A percentile compares a stretch with the other conserved stretches of the same genome.
phyloP scores from a whole-genome alignment of 306 rosid species.

The Glycine latifolia region DNA sequence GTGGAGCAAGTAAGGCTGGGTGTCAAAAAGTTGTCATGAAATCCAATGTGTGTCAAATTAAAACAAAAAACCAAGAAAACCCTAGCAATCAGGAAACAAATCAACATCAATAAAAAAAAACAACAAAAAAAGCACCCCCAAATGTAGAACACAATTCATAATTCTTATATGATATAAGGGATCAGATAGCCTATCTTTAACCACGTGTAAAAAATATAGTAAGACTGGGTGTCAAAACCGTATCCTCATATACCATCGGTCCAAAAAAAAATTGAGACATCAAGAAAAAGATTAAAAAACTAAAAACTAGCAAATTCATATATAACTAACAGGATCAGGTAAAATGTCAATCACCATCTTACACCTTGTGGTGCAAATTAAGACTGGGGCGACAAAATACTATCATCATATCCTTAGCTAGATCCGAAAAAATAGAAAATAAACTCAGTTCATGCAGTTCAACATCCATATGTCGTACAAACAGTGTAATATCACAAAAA shows the following conservation, averaged over 20 bases:
- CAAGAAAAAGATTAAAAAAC: too few relatives aligned
- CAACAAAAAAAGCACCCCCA: background rate
- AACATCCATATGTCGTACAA: background rate
- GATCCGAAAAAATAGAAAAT: too few relatives aligned
- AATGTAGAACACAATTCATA: background rate
- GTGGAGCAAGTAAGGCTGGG: conserved; percentile 50
- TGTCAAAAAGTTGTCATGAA: conserved; percentile 46
- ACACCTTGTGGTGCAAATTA: conserved; percentile 66
- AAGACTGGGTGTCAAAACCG: conserved; percentile 55
- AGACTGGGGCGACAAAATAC: conserved; percentile 89
- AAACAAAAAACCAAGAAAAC: background rate
- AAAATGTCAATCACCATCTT: conserved; percentile 78
- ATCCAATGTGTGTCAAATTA: background rate
- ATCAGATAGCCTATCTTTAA: conserved; percentile 64
- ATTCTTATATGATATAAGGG: conserved; percentile 2
- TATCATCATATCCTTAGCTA: conserved; percentile 57
- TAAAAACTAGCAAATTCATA: background rate
- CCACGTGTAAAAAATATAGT: conserved; percentile 44
- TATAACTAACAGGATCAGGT: conserved; percentile 60
- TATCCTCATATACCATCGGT: conserved; percentile 51
- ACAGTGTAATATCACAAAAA: background rate
- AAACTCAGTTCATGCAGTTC: too few relatives aligned
- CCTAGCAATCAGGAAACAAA: background rate
- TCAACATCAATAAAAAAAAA: background rate
- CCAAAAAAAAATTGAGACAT: background rate